Conservation (phyloP, 1,284 basidiomycete genomes). For the Hemileia vastatrix region DNA sequence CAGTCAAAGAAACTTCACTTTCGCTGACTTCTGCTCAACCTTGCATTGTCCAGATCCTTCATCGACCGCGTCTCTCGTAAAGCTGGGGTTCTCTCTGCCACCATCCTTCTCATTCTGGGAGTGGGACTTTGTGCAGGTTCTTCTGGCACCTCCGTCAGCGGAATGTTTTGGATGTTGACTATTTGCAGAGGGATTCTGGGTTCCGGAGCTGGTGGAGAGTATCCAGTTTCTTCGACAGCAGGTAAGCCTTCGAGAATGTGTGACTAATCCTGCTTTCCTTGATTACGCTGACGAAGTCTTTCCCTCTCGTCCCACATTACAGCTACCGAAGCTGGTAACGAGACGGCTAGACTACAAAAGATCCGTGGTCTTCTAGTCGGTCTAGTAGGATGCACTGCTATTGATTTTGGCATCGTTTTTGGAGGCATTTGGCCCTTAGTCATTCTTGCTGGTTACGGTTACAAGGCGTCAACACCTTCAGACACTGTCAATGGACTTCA, state of each 20-base stretch:
- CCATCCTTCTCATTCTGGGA: constrained; percentile 32
- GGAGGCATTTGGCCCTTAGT: constrained; percentile 24
- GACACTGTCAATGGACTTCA: background rate
- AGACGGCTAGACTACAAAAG: constrained; percentile 5
- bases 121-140: constrained; percentile 29
- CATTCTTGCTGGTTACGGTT: constrained; percentile 29
- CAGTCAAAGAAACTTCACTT: too few species aligned
- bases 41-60: too few species aligned
- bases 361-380: constrained; percentile 9
- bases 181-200: too few species aligned
- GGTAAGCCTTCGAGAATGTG: background rate
- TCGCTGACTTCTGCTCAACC: too few species aligned
- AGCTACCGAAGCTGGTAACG: constrained; percentile 22
- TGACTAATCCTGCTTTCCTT: too few species aligned
- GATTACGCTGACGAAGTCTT: too few species aligned
- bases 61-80: constrained; percentile 35
- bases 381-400: too few species aligned
- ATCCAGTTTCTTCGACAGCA: constrained; percentile 14
- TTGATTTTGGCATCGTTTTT: constrained; percentile 27
- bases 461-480: constrained; percentile 20
- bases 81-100: constrained; percentile 35
- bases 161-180: too few species aligned
- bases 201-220: too few species aligned
- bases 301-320: background rate
- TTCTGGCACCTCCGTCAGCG: too few species aligned